These are phyloP conservation scores for Trichoderma sp. DNA, from an alignment of 2,329 filamentous ascomycete species.

Conservation along the genomic window DNA sequence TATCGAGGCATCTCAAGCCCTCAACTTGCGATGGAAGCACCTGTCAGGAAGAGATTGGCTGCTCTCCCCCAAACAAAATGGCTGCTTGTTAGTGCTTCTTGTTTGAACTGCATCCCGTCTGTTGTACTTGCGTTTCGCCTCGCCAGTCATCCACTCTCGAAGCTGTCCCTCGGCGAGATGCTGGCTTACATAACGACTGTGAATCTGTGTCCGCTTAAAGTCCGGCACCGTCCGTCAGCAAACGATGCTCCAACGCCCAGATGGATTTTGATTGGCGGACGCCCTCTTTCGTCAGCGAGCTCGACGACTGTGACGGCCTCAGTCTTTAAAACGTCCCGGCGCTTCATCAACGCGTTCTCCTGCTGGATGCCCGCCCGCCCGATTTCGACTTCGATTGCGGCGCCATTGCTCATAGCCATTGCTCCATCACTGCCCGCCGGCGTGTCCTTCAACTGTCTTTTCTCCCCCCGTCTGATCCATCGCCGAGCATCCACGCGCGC, in stretches of 20 bases:
- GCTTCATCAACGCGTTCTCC: constrained; percentile 17
- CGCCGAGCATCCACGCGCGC: not conserved
- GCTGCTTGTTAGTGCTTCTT: too few relatives aligned
- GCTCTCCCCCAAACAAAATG: too few relatives aligned
- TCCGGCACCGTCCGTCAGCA: not conserved
- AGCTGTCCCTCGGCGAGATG: too few relatives aligned
- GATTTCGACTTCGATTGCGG: not conserved
- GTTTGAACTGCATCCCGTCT: too few relatives aligned
- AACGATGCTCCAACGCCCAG: not conserved
- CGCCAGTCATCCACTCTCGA: too few relatives aligned
- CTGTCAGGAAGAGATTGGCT: too few relatives aligned
- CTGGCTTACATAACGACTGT: too few relatives aligned
- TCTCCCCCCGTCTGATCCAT: not conserved
- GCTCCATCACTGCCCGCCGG: not conserved
- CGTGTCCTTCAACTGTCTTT: not conserved
- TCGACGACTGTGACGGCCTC: constrained; percentile 11
- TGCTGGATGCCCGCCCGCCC: not conserved
- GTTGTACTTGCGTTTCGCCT: too few relatives aligned
- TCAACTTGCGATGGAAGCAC: too few relatives aligned
- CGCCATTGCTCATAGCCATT: too few relatives aligned
- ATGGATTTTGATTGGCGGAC: constrained; percentile 13
- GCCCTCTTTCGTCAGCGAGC: too few relatives aligned
- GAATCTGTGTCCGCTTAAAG: not conserved
- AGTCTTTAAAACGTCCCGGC: not conserved
- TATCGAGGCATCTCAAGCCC: too few relatives aligned